Base-by-base conservation (phyloP, 2,329 filamentous ascomycete genomes). In the Periconia digitata region DNA sequence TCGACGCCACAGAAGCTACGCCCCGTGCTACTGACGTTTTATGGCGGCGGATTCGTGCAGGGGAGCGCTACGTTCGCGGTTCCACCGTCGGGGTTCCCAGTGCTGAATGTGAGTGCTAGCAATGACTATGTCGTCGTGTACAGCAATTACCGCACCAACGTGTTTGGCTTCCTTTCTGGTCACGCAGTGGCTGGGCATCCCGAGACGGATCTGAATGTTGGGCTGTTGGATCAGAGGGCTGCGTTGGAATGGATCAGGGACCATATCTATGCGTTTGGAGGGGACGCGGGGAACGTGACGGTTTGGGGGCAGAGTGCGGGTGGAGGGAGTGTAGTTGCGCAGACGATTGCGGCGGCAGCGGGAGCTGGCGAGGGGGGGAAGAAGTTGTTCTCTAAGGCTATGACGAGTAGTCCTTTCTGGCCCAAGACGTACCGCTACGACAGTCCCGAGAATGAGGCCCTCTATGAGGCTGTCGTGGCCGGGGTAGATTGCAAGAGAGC, bases 11-110 rank as follows among this genome's bases (percentile, higher is more conserved):
- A 17, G 1, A 58, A 66, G 3, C 60, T 76, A 1, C 72, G 79
- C 2, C 83, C 83, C 0, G 82, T 86, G 0, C 74, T 86, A 0
- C 76, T 85, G 3, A 76, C 77, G 3, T 85, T 83, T 60, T 84
- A 82, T 59, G 83, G 83, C 44, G 83, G 83, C 12, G 84, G 75
- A 2, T 86, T 82, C 67, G 80, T 85, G 43, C 71, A 81, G 60
- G 84, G 83, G 7, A 74, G 74, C 23, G 83, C 79, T 0, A 76
- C 71, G 32, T 82, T 85, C 58, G 66, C 62, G 6, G 72, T 85
- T 7, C 82, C 82, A 3, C 82, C 83, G 2, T 69, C 76, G 0
- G 79, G 74, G 1, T 85, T 80, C 56, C 83, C 82, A 0, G 73
- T 84, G 3, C 70, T 86, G 3, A 83, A 85, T 54, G 79, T 78